Conservation (phyloP, 306 rosid species). For the Gleditsia sinensis region DNA sequence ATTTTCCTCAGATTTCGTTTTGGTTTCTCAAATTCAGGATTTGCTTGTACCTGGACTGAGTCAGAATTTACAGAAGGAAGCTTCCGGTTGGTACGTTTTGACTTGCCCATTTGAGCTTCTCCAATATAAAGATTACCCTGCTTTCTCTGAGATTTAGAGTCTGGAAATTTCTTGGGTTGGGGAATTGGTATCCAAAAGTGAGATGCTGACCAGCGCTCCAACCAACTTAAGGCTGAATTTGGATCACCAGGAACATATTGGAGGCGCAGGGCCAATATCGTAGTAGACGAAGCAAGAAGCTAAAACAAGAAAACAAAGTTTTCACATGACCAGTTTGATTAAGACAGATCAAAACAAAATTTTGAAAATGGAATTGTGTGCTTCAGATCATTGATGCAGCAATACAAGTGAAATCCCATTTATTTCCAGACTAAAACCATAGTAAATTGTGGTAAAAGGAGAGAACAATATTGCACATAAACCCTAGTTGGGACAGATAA, state of each 20-base stretch:
- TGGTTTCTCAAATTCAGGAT: conserved; percentile 86
- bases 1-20: conserved; percentile 67
- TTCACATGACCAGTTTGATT: conserved; percentile 29
- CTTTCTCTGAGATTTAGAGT: conserved; percentile 66
- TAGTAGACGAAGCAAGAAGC: conserved; percentile 77
- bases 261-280: conserved; percentile 63
- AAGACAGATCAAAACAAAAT: not conserved
- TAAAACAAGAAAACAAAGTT: conserved; percentile 45
- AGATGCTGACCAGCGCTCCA: conserved; percentile 83
- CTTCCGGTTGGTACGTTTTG: conserved; percentile 74
- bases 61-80: conserved; percentile 59
- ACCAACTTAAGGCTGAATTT: conserved; percentile 83
- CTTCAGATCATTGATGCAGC: not conserved
- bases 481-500: not conserved
- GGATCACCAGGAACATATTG: conserved; percentile 76
- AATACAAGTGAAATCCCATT: not conserved
- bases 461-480: not conserved
- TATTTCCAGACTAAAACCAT: not conserved
- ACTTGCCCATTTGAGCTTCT: conserved; percentile 71
- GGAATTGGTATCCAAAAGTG: conserved; percentile 82
- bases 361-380: not conserved
- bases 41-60: conserved; percentile 48
- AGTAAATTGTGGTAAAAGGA: not conserved
- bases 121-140: conserved; percentile 48
- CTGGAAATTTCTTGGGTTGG: conserved; percentile 72